Evolutionary conservation across 163 green algal genomes (phyloP).

Genomic region (Chloromonas sp.): DNA sequence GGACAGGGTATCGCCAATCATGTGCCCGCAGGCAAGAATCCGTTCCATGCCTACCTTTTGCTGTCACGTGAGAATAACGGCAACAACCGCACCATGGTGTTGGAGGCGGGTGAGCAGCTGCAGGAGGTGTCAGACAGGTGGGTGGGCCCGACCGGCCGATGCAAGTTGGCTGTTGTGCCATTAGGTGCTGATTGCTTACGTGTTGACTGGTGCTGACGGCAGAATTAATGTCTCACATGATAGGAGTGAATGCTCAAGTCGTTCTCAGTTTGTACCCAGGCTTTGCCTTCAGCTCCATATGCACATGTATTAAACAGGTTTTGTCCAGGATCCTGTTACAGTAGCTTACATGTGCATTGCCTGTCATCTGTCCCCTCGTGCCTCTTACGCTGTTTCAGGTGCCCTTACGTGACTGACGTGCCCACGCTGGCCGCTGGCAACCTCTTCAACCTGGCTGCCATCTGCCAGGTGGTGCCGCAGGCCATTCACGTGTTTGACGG

Average conservation of each 20-base stretch:
- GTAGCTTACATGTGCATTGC: not conserved
- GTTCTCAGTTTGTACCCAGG: no score
- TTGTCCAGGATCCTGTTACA: no score
- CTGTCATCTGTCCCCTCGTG: not conserved
- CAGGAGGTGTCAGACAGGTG: slow-evolving; percentile 55
- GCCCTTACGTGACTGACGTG: slow-evolving; percentile 9
- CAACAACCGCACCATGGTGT: slow-evolving; percentile 58
- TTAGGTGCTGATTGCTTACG: no score
- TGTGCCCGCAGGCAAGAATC: not conserved
- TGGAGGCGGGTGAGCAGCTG: slow-evolving; percentile 67
- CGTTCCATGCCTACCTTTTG: slow-evolving; percentile 72
- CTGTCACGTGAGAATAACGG: slow-evolving; percentile 38
- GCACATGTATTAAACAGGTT: no score
- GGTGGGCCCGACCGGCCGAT: not conserved
- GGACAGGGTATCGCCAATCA: not conserved
- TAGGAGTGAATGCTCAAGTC: no score
- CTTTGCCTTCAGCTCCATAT: no score
- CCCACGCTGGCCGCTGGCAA: slow-evolving; percentile 15
- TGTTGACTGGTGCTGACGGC: no score
- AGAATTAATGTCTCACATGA: no score
- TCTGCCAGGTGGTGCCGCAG: slow-evolving; percentile 11
- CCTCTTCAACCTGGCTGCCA: slow-evolving; percentile 21
- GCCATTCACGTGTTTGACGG: slow-evolving; percentile 3
- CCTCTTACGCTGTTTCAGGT: slow-evolving; percentile 3
- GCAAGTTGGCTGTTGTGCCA: no score